A percentile compares a stretch with the other conserved stretches of the same genome.
phyloP scores from a whole-genome alignment of 2,329 filamentous ascomycete species.

The Orbilia javanica region DNA sequence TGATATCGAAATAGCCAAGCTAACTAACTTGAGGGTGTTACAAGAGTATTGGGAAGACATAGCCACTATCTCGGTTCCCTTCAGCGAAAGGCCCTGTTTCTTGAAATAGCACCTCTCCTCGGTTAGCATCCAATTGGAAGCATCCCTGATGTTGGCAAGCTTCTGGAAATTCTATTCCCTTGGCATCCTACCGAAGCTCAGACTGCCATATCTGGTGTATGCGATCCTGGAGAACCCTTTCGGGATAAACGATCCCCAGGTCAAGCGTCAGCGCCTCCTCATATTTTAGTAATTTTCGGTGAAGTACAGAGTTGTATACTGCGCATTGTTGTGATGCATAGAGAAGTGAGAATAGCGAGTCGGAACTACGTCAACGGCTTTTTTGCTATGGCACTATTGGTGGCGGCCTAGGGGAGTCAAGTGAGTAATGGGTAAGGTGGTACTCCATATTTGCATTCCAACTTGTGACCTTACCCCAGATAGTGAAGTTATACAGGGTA shows the following conservation, averaged over 20 bases:
- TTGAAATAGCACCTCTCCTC: constrained; percentile 53
- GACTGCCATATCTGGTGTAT: constrained; percentile 49
- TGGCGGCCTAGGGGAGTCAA: not conserved
- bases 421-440: not conserved
- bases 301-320: constrained; percentile 22
- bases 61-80: constrained; percentile 57
- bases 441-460: not conserved
- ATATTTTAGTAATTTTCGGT: constrained; percentile 36
- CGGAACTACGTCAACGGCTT: constrained; percentile 49
- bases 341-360: constrained; percentile 36
- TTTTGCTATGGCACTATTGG: constrained; percentile 16
- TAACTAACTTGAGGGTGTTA: constrained; percentile 13
- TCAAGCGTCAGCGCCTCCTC: constrained; percentile 29
- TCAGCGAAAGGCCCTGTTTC: constrained; percentile 39
- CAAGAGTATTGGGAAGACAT: constrained; percentile 35
- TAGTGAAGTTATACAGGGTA: constrained; percentile 20
- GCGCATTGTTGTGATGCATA: constrained; percentile 20
- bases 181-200: constrained; percentile 38
- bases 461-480: constrained; percentile 23
- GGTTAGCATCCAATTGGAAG: constrained; percentile 41
- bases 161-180: constrained; percentile 50
- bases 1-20: constrained; percentile 35
- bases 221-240: constrained; percentile 54
- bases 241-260: constrained; percentile 51
- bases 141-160: constrained; percentile 22